Conservation (phyloP, 371 early-diverging fungal species). For the Syncephalastrum racemosum region DNA sequence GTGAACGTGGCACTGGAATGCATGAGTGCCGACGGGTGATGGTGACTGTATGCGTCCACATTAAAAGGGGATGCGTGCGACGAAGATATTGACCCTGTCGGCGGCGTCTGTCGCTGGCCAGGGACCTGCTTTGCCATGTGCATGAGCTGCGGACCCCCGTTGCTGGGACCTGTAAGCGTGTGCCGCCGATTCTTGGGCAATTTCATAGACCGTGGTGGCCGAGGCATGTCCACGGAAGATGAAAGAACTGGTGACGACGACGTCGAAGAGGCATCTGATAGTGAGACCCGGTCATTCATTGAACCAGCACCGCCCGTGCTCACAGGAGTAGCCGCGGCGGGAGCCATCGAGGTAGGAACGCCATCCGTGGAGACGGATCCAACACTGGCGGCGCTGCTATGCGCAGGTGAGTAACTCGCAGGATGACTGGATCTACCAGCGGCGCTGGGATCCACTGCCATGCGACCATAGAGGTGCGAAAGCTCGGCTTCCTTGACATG, state of each 20-base stretch:
- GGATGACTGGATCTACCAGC: constrained; percentile 1
- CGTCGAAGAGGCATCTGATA: constrained; percentile 22
- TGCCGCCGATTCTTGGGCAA: constrained; percentile 14
- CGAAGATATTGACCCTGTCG: not conserved
- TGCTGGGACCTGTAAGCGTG: constrained; percentile 9
- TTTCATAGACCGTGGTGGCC: constrained; percentile 12
- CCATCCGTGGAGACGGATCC: constrained; percentile 9
- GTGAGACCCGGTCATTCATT: constrained; percentile 2
- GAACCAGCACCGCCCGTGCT: too few relatives aligned
- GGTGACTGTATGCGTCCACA: not conserved
- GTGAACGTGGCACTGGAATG: constrained; percentile 22
- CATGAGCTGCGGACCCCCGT: constrained; percentile 9
- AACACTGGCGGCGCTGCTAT: not conserved
- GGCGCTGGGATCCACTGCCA: constrained; percentile 16
- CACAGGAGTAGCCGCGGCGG: not conserved
- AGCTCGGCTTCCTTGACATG: constrained; percentile 29
- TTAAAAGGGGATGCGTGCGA: not conserved
- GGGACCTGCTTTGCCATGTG: constrained; percentile 11
- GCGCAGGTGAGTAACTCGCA: not conserved
- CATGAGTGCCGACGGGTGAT: constrained; percentile 9
- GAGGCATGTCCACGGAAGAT: constrained; percentile 5
- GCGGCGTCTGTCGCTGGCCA: constrained; percentile 4
- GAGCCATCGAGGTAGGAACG: not conserved
- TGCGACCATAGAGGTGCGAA: constrained; percentile 25
- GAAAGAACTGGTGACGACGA: constrained; percentile 23